Evolutionary conservation across 202 grass and related monocot genomes (phyloP).

Genomic region (Schoenoplectus triqueter): DNA sequence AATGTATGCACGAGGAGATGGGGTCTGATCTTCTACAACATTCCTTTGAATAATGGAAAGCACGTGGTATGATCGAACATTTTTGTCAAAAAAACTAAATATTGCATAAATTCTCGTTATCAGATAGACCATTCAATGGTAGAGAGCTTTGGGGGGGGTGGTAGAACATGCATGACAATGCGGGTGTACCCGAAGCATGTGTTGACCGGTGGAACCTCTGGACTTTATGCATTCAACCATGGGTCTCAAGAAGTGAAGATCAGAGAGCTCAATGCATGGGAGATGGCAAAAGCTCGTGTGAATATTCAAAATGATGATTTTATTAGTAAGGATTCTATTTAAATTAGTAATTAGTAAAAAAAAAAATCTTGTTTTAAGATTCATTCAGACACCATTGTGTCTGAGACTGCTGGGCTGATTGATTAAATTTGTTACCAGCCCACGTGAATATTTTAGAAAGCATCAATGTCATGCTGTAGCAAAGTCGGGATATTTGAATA

Average conservation of each 20-base stretch:
- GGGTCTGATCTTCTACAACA: background rate
- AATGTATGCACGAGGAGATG: background rate
- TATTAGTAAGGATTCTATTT: background rate
- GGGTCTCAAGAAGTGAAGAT: conserved; percentile 46
- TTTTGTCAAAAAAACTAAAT: background rate
- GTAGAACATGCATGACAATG: conserved; percentile 60
- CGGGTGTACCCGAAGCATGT: conserved; percentile 70
- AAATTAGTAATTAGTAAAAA: background rate
- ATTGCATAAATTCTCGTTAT: background rate
- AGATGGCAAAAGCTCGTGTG: conserved; percentile 51
- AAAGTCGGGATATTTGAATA: background rate
- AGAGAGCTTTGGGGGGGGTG: conserved; percentile 67
- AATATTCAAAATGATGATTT: conserved; percentile 44
- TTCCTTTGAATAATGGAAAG: background rate
- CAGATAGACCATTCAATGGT: conserved; percentile 86
- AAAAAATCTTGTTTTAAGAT: conserved; percentile 11
- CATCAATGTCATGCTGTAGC: background rate
- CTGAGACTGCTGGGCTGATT: background rate
- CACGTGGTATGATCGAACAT: background rate
- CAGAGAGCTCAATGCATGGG: conserved; percentile 58
- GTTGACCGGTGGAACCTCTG: conserved; percentile 30
- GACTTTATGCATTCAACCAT: conserved; percentile 70
- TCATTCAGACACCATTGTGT: conserved; percentile 19
- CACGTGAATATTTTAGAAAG: background rate
- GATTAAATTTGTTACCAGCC: background rate